phyloP scores from a whole-genome alignment of 2,329 filamentous ascomycete genomes.

The Claviceps sp. region DNA sequence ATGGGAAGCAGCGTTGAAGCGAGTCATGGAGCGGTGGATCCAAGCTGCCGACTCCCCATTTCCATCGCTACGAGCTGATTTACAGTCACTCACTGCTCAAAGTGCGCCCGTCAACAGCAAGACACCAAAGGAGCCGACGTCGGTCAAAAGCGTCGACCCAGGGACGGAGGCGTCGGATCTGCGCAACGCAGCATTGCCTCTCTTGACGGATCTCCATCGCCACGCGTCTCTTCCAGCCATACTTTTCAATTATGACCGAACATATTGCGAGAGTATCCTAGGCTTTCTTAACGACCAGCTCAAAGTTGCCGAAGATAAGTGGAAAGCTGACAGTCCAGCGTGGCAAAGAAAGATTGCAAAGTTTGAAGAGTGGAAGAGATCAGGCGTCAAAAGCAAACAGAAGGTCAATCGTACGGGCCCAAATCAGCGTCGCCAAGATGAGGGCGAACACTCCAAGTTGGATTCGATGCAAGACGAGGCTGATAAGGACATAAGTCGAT shows the following conservation, averaged over 20 bases:
- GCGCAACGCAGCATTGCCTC: slow-evolving; percentile 12
- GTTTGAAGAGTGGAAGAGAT: slow-evolving; percentile 19
- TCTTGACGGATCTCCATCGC: slow-evolving; percentile 37
- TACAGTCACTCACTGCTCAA: background rate
- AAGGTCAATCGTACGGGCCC: slow-evolving; percentile 7
- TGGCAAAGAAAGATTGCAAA: slow-evolving; percentile 49
- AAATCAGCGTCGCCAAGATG: background rate
- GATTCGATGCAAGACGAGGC: background rate
- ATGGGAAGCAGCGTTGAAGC: background rate
- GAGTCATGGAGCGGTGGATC: background rate
- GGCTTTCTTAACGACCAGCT: slow-evolving; percentile 26
- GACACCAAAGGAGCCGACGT: background rate
- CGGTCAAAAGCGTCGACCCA: slow-evolving; percentile 15
- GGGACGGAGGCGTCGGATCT: slow-evolving; percentile 39
- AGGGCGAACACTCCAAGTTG: background rate
- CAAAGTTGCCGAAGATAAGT: slow-evolving; percentile 22
- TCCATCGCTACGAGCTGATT: background rate
- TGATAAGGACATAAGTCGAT: slow-evolving; percentile 3
- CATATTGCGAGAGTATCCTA: slow-evolving; percentile 47
- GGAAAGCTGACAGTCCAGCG: slow-evolving; percentile 37
- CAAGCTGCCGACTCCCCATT: background rate
- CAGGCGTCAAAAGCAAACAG: slow-evolving; percentile 35
- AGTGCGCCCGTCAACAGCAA: slow-evolving; percentile 16
- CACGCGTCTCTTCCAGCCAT: slow-evolving; percentile 59
- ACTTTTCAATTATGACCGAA: slow-evolving; percentile 64